Conservation (phyloP, 225 moss, liverwort and hornwort genomes). For the Sphagnum tenellum region DNA sequence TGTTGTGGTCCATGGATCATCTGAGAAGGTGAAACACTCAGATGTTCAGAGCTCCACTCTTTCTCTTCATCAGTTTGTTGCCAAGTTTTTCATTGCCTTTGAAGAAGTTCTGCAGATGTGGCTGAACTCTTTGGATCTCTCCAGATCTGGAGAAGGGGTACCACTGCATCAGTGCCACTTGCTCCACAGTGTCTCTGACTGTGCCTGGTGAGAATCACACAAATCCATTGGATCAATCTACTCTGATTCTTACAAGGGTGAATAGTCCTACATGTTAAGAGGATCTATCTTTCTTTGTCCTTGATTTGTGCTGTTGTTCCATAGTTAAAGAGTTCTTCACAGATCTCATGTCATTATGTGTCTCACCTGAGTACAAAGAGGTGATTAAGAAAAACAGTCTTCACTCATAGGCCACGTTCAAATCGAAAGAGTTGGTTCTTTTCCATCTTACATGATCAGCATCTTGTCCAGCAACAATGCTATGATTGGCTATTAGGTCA, state of each 20-base stretch:
- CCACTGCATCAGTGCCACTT: slow-evolving; percentile 31
- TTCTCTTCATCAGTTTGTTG: slow-evolving; percentile 15
- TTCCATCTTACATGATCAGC: slow-evolving; percentile 32
- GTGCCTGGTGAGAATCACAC: background rate
- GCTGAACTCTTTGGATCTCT: slow-evolving; percentile 28
- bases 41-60: background rate
- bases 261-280: too few species aligned
- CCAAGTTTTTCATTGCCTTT: background rate
- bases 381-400: slow-evolving; percentile 15
- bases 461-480: slow-evolving; percentile 9
- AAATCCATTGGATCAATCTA: background rate
- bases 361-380: background rate
- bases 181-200: slow-evolving; percentile 7
- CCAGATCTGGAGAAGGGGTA: slow-evolving; percentile 32
- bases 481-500: too few species aligned
- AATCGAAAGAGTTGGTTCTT: slow-evolving; percentile 12
- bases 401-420: slow-evolving; percentile 18
- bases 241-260: background rate
- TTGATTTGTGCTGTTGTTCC: background rate
- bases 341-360: background rate
- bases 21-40: background rate
- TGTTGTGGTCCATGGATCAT: slow-evolving; percentile 1
- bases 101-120: background rate
- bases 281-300: too few species aligned
- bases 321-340: background rate